Conservation (phyloP, 1,139 yeast species). For the Yamadazyma trypodendri region DNA sequence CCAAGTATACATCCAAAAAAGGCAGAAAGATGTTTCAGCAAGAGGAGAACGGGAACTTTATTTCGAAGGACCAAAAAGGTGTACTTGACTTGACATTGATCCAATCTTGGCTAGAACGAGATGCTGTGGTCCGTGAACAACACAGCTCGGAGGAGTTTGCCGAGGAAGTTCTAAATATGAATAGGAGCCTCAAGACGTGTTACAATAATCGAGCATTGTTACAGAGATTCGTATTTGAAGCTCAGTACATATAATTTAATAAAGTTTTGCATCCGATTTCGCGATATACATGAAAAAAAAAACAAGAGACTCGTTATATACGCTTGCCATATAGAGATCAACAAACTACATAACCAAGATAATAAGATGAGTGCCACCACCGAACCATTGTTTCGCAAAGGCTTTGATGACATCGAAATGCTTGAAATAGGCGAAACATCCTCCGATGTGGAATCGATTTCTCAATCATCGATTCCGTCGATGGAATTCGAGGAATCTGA, state of each 20-base stretch:
- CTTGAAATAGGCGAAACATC: slow-evolving; percentile 42
- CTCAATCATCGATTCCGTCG: slow-evolving; percentile 21
- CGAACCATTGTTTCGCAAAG: slow-evolving; percentile 6
- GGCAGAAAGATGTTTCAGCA: slow-evolving; percentile 15
- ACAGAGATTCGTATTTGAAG: slow-evolving; percentile 16
- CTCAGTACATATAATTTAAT: slow-evolving; percentile 5
- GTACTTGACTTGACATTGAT: slow-evolving; percentile 19
- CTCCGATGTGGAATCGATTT: slow-evolving; percentile 33
- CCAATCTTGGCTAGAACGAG: slow-evolving; percentile 18
- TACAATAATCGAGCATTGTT: slow-evolving; percentile 14
- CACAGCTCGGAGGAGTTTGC: slow-evolving; percentile 3
- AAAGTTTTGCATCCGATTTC: neutral
- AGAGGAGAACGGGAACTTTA: slow-evolving; percentile 14
- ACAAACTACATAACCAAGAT: no score
- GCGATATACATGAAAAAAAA: neutral
- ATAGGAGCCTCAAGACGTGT: slow-evolving; percentile 14
- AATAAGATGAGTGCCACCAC: neutral
- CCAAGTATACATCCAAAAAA: slow-evolving; percentile 10
- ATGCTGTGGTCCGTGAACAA: slow-evolving; percentile 7
- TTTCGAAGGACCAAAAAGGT: slow-evolving; percentile 14
- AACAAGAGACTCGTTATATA: neutral
- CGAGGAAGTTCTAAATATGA: slow-evolving; percentile 10
- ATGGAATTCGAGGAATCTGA: slow-evolving; percentile 12
- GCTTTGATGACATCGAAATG: slow-evolving; percentile 46
- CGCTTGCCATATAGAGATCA: neutral